Percentiles rank a stretch among this genome's conserved stretches.
Evolutionary conservation across 2,329 filamentous ascomycete species (phyloP).

Genomic region (Botryosphaeria agaves): DNA sequence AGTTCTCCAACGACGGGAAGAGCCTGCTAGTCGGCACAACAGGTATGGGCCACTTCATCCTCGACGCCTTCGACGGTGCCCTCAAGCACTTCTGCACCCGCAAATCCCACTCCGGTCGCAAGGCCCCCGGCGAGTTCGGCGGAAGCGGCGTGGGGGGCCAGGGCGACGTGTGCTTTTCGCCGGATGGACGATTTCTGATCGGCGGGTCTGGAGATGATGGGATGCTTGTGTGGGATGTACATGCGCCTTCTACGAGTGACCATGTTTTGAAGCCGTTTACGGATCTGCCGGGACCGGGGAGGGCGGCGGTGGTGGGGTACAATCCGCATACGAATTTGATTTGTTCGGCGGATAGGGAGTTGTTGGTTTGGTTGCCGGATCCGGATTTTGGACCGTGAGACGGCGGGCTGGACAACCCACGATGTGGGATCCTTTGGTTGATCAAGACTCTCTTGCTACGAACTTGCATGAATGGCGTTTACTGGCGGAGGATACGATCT

Average conservation of each 20-base stretch:
- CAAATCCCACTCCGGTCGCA: slow-evolving; percentile 28
- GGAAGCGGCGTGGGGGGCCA: slow-evolving; percentile 16
- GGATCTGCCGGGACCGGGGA: slow-evolving; percentile 45
- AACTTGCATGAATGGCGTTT: no score
- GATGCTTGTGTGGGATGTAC: slow-evolving; percentile 72
- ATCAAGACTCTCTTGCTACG: no score
- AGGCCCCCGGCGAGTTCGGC: background rate
- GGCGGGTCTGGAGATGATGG: slow-evolving; percentile 58
- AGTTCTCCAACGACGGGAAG: slow-evolving; percentile 94
- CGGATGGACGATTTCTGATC: slow-evolving; percentile 76
- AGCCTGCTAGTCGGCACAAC: slow-evolving; percentile 69
- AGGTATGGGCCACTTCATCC: slow-evolving; percentile 68
- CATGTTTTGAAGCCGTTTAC: slow-evolving; percentile 45
- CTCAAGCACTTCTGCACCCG: slow-evolving; percentile 55
- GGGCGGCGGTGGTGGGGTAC: slow-evolving; percentile 61
- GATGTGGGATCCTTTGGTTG: no score
- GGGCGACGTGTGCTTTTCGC: slow-evolving; percentile 74
- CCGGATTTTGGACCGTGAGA: slow-evolving; percentile 18
- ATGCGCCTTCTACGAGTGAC: slow-evolving; percentile 35
- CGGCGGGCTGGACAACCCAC: no score
- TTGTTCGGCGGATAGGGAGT: slow-evolving; percentile 72
- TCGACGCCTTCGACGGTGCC: slow-evolving; percentile 81
- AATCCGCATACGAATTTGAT: slow-evolving; percentile 89
- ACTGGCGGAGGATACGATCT: no score
- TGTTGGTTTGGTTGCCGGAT: slow-evolving; percentile 31